phyloP scores from a whole-genome alignment of 352 stramenopile genomes.

The Elongisporangium prolatum region DNA sequence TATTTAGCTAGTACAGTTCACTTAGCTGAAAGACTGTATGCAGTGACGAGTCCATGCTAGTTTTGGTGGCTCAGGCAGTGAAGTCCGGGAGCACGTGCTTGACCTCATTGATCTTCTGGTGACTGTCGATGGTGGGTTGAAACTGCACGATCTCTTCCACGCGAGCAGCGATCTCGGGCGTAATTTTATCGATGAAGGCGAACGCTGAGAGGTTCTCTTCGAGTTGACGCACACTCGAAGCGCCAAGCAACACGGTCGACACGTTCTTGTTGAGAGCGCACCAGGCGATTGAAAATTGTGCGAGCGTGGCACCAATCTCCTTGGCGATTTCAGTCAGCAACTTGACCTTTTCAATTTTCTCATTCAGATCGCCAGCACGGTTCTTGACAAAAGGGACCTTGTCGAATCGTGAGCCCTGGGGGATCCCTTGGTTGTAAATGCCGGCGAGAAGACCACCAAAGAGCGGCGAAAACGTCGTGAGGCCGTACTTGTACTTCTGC shows the following conservation, averaged over 20 bases:
- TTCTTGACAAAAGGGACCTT: conserved; percentile 28
- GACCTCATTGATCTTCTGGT: no score
- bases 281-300: conserved; percentile 59
- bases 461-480: conserved; percentile 72
- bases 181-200: conserved; percentile 64
- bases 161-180: conserved; percentile 51
- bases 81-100: no score
- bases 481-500: conserved; percentile 63
- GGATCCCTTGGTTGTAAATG: conserved; percentile 79
- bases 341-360: conserved; percentile 41
- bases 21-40: no score
- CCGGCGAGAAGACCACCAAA: conserved; percentile 65
- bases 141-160: conserved; percentile 69
- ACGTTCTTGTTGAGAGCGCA: conserved; percentile 51
- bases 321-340: conserved; percentile 48
- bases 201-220: conserved; percentile 74
- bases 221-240: conserved; percentile 59
- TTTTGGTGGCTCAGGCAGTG: no score
- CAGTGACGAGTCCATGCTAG: no score
- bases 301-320: conserved; percentile 50
- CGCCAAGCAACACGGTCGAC: conserved; percentile 55
- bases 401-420: conserved; percentile 66
- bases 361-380: conserved; percentile 40
- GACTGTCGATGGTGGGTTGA: conserved; percentile 7
- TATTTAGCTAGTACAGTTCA: no score